These are phyloP conservation scores for Quercus berberidifolia DNA, from an alignment of 306 rosid genomes.

Conservation along the genomic window DNA sequence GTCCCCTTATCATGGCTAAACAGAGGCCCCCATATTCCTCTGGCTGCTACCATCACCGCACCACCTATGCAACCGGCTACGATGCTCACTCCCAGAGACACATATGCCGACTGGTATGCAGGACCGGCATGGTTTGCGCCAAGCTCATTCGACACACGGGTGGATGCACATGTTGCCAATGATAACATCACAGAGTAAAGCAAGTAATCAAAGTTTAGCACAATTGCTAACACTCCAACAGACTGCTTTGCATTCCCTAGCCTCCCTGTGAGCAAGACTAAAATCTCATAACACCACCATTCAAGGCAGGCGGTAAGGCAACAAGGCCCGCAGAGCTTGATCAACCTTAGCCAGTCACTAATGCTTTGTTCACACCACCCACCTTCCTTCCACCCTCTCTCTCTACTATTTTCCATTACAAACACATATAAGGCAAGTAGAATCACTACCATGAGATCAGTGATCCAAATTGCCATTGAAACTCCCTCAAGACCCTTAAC, in stretches of 20 bases:
- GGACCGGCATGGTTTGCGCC: slow-evolving; percentile 49
- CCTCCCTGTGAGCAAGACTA: slow-evolving; percentile 73
- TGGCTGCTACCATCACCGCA: slow-evolving; percentile 55
- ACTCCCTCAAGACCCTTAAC: slow-evolving; percentile 71
- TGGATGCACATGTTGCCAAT: slow-evolving; percentile 63
- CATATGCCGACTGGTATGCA: slow-evolving; percentile 51
- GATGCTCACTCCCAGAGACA: slow-evolving; percentile 44
- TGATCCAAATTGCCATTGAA: slow-evolving; percentile 77
- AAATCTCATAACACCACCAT: slow-evolving; percentile 96
- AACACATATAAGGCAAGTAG: slow-evolving; percentile 49
- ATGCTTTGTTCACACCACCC: slow-evolving; percentile 73
- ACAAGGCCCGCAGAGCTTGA: slow-evolving; percentile 76
- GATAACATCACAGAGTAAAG: slow-evolving; percentile 68
- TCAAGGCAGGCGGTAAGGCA: slow-evolving; percentile 87
- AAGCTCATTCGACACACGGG: slow-evolving; percentile 67
- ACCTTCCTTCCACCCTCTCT: slow-evolving; percentile 47
- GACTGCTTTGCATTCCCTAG: slow-evolving; percentile 54
- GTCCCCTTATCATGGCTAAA: slow-evolving; percentile 55
- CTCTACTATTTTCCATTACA: slow-evolving; percentile 35
- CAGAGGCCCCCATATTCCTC: slow-evolving; percentile 75
- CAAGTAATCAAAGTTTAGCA: slow-evolving; percentile 72
- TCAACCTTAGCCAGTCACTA: slow-evolving; percentile 56
- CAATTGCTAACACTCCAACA: slow-evolving; percentile 56
- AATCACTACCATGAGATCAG: slow-evolving; percentile 59
- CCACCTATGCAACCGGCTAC: slow-evolving; percentile 53